These are phyloP conservation scores for Claviceps cyperi DNA, from an alignment of 2,329 filamentous ascomycete species.

Conservation along the genomic window DNA sequence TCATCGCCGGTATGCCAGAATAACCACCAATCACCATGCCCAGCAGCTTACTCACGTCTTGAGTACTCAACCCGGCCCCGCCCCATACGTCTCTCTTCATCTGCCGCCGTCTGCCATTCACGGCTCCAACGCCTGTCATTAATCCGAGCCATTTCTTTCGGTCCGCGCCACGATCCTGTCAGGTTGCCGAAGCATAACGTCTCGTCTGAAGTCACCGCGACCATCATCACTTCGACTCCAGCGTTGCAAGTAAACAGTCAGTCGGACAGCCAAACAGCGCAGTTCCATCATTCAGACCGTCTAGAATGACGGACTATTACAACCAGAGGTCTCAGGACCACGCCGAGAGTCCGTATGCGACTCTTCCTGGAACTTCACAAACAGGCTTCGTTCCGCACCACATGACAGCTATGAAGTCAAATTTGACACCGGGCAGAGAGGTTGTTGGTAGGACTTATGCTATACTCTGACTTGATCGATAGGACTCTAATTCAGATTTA, in stretches of 20 bases:
- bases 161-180: neutral
- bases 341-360: conserved; percentile 15
- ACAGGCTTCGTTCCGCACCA: conserved; percentile 17
- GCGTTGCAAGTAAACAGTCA: neutral
- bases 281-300: neutral
- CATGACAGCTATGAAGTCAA: conserved; percentile 18
- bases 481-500: neutral
- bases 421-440: conserved; percentile 12
- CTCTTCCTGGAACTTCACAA: conserved; percentile 18
- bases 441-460: conserved; percentile 13
- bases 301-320: conserved; percentile 17
- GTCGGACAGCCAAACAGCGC: neutral
- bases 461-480: neutral
- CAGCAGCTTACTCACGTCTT: neutral
- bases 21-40: neutral
- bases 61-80: neutral
- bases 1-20: neutral
- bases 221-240: neutral
- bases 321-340: conserved; percentile 15
- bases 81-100: neutral
- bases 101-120: neutral
- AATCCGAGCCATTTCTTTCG: neutral
- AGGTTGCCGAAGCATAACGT: neutral
- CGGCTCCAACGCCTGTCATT: neutral
- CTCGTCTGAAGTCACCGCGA: neutral